phyloP scores from a whole-genome alignment of 495 filamentous ascomycete species.

The Corynascus novoguineensis region DNA sequence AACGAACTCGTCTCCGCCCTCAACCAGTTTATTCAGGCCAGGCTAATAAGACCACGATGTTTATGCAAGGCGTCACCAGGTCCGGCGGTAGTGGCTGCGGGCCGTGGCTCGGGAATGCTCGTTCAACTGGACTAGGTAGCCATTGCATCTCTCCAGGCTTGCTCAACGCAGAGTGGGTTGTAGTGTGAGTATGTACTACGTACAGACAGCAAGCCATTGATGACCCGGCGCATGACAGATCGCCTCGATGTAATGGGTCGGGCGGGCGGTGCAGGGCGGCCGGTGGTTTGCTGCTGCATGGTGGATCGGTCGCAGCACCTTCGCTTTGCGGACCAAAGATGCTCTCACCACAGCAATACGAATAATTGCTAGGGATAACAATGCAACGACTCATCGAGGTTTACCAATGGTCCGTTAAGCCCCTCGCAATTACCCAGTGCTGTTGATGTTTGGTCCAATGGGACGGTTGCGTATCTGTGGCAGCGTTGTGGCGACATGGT shows the following conservation, averaged over 20 bases:
- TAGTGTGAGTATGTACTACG: no score
- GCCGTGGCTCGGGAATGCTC: no score
- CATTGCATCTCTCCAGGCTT: no score
- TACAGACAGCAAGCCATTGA: no score
- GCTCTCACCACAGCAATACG: background rate
- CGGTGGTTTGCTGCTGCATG: background rate
- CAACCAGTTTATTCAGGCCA: background rate
- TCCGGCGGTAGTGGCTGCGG: no score
- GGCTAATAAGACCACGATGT: background rate
- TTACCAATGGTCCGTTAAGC: background rate
- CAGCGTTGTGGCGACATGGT: background rate
- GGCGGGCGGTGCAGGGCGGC: constrained; percentile 2
- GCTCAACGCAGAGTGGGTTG: no score
- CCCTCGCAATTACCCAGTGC: constrained; percentile 1
- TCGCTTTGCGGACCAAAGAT: background rate
- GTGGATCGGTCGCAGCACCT: background rate
- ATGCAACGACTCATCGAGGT: background rate
- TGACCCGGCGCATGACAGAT: constrained; percentile 4
- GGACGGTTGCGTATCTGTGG: background rate
- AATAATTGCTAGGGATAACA: background rate
- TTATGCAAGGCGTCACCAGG: no score
- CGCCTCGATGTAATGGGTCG: background rate
- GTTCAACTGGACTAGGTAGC: no score
- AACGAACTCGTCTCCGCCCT: constrained; percentile 1
- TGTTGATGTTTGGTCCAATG: constrained; percentile 1